Percentiles rank a stretch among this genome's conserved stretches.
Conservation (phyloP, 768 basidiomycete species). For the Pisolithus sp. region DNA sequence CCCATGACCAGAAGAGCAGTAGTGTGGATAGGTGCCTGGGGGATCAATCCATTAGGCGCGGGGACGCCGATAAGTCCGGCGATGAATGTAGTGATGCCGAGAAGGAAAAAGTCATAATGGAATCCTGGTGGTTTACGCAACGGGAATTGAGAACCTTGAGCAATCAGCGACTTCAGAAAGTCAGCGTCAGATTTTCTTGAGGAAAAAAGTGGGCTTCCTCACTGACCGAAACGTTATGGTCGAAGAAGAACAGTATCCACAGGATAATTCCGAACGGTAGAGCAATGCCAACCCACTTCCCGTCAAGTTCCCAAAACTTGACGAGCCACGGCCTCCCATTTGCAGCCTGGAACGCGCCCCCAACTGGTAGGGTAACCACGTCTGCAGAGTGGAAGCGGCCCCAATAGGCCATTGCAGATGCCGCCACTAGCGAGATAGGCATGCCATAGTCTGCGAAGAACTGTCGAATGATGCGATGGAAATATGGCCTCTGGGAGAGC, state of each 20-base stretch:
- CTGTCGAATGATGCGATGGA: slow-evolving; percentile 67
- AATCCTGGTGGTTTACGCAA: slow-evolving; percentile 86
- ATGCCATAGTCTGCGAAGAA: slow-evolving; percentile 87
- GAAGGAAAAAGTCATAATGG: slow-evolving; percentile 84
- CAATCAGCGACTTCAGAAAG: slow-evolving; percentile 70
- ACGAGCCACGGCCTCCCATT: slow-evolving; percentile 78
- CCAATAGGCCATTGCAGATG: slow-evolving; percentile 82
- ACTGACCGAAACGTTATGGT: slow-evolving; percentile 86
- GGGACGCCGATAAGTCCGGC: slow-evolving; percentile 82
- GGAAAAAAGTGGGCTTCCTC: neutral
- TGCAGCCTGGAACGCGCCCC: slow-evolving; percentile 63
- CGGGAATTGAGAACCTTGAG: slow-evolving; percentile 84
- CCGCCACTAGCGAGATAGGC: slow-evolving; percentile 76
- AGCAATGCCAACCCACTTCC: slow-evolving; percentile 85
- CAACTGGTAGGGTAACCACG: slow-evolving; percentile 62
- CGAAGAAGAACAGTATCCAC: slow-evolving; percentile 92
- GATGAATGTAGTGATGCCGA: slow-evolving; percentile 86
- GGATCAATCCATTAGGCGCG: slow-evolving; percentile 80
- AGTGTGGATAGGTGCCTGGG: slow-evolving; percentile 92
- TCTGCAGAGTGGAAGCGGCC: slow-evolving; percentile 60
- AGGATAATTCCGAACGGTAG: slow-evolving; percentile 85
- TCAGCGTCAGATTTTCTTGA: neutral
- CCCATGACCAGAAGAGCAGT: slow-evolving; percentile 72
- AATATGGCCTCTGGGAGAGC: slow-evolving; percentile 55
- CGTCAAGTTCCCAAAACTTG: slow-evolving; percentile 80